These are phyloP conservation scores for Fragilariopsis cylindrus DNA, from an alignment of 108 stramenopile genomes.

Conservation along the genomic window DNA sequence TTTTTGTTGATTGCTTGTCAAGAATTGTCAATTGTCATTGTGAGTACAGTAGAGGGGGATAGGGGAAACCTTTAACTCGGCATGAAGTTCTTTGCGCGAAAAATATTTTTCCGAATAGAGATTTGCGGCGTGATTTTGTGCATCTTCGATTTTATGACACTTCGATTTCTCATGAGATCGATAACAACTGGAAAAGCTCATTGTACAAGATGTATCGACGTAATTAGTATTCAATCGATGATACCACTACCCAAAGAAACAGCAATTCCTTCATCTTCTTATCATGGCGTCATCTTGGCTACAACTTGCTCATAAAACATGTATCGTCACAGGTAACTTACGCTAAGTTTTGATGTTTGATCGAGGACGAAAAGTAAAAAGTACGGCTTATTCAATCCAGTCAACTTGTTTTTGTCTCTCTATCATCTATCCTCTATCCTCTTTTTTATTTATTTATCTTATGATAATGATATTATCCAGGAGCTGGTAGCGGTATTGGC, in stretches of 20 bases:
- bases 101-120: no score
- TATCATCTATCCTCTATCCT: background rate
- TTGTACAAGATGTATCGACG: no score
- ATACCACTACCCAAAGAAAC: background rate
- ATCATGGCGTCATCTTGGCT: conserved; percentile 39
- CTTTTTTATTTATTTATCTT: background rate
- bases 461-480: background rate
- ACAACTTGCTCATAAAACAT: conserved; percentile 53
- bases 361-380: background rate
- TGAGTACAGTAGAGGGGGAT: no score
- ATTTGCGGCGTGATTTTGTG: no score
- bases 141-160: no score
- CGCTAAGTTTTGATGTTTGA: background rate
- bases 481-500: conserved; percentile 85
- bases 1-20: no score
- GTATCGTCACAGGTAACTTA: conserved; percentile 55
- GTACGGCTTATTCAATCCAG: background rate
- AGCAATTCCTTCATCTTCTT: background rate
- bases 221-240: background rate
- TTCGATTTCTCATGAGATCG: no score
- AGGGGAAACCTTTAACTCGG: no score
- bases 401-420: background rate
- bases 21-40: no score
- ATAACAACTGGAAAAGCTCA: no score
- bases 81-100: no score